Evolutionary conservation across 2,329 filamentous ascomycete species (phyloP).

Genomic region (Rutstroemia sp.): DNA sequence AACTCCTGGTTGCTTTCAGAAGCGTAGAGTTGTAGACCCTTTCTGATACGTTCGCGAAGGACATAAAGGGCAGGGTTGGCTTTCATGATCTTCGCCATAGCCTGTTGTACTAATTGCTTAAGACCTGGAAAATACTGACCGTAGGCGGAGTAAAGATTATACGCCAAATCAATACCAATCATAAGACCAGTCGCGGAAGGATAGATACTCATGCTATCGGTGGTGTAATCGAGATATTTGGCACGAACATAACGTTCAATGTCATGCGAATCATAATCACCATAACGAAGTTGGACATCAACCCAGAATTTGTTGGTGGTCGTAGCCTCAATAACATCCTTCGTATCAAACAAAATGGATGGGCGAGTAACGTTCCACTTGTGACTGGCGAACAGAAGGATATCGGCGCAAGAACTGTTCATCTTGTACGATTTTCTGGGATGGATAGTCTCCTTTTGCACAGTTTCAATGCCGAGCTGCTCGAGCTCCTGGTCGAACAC

Average conservation of each 20-base stretch:
- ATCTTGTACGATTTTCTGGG: constrained; percentile 99
- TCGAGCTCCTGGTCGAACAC: constrained; percentile 94
- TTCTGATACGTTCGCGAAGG: constrained; percentile 92
- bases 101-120: constrained; percentile 91
- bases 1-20: constrained; percentile 99
- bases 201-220: constrained; percentile 97
- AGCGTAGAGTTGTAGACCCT: constrained; percentile 94
- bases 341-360: constrained; percentile 89
- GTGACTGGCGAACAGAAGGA: constrained; percentile 91
- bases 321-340: constrained; percentile 87
- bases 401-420: constrained; percentile 98
- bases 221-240: constrained; percentile 98
- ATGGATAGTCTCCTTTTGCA: constrained; percentile 98
- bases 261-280: constrained; percentile 98
- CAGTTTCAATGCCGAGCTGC: constrained; percentile 90
- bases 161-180: constrained; percentile 95
- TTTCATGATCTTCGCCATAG: constrained; percentile 99
- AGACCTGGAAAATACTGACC: constrained; percentile 98
- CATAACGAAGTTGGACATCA: constrained; percentile 92
- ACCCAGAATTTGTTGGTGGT: constrained; percentile 99
- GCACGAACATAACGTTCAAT: constrained; percentile 96
- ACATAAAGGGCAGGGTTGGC: constrained; percentile 96
- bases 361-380: constrained; percentile 98
- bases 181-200: constrained; percentile 94
- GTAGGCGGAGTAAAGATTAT: constrained; percentile 97